These are phyloP conservation scores for Leishmania martiniquensis DNA, from an alignment of 208 protist genomes.

Conservation along the genomic window DNA sequence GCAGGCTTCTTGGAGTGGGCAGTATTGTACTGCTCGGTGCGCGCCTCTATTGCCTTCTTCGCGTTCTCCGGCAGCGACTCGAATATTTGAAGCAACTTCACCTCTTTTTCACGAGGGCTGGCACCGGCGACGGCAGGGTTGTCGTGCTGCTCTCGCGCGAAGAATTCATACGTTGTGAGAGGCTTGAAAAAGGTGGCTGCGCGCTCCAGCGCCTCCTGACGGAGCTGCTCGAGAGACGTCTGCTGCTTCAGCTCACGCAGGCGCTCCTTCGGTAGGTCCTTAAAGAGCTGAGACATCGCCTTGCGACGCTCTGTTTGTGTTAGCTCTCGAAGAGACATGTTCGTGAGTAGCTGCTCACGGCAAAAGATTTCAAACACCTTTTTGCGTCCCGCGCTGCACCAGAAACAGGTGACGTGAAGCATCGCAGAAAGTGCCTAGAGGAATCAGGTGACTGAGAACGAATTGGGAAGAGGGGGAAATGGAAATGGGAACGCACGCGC, in stretches of 20 bases:
- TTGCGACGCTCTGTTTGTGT: slow-evolving; percentile 41
- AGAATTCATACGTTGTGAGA: slow-evolving; percentile 61
- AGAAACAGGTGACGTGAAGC: slow-evolving; percentile 21
- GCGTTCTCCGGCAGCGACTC: slow-evolving; percentile 65
- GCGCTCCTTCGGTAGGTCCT: slow-evolving; percentile 34
- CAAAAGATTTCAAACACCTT: slow-evolving; percentile 58
- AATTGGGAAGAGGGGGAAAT: not conserved
- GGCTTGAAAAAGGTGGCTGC: slow-evolving; percentile 20
- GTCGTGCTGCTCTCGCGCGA: slow-evolving; percentile 53
- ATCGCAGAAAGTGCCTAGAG: slow-evolving; percentile 13
- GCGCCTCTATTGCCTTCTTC: slow-evolving; percentile 45
- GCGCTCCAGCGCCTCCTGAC: slow-evolving; percentile 22
- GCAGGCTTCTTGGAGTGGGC: slow-evolving; percentile 9
- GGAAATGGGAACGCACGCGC: not conserved
- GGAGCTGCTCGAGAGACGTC: slow-evolving; percentile 27
- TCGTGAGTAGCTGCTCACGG: slow-evolving; percentile 50
- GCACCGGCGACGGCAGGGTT: slow-evolving; percentile 61
- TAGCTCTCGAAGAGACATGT: slow-evolving; percentile 44
- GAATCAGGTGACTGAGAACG: not conserved
- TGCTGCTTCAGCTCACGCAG: slow-evolving; percentile 39
- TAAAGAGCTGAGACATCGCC: slow-evolving; percentile 48
- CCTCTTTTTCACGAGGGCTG: slow-evolving; percentile 54
- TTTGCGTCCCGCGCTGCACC: slow-evolving; percentile 26
- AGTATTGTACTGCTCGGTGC: slow-evolving; percentile 26
- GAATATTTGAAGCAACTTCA: slow-evolving; percentile 66